Evolutionary conservation across 1,139 yeast genomes (phyloP).

Genomic region (Yamadazyma spencermartinsiae): DNA sequence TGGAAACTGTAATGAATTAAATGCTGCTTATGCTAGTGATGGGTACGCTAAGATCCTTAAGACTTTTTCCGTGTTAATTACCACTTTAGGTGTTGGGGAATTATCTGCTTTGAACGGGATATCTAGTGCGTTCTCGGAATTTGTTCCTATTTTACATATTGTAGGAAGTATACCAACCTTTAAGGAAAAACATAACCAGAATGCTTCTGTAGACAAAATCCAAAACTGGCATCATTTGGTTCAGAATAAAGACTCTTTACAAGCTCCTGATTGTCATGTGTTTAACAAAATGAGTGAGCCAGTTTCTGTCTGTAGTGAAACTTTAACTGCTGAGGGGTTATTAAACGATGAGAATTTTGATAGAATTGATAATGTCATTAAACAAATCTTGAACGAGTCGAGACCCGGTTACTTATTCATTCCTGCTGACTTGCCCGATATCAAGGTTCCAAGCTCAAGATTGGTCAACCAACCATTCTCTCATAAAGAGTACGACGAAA

Average conservation of each 20-base stretch:
- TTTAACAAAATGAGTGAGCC: conserved; percentile 63
- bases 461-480: conserved; percentile 24
- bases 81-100: conserved; percentile 87
- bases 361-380: conserved; percentile 62
- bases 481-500: conserved; percentile 24
- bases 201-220: conserved; percentile 25
- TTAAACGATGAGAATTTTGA: conserved; percentile 37
- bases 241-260: conserved; percentile 51
- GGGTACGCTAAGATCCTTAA: conserved; percentile 64
- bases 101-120: conserved; percentile 82
- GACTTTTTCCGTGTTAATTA: conserved; percentile 48
- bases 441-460: conserved; percentile 42
- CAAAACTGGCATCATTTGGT: conserved; percentile 66
- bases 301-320: conserved; percentile 59
- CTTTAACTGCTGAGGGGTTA: conserved; percentile 47
- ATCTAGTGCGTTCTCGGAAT: conserved; percentile 81
- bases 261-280: conserved; percentile 55
- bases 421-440: conserved; percentile 67
- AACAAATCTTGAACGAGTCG: conserved; percentile 52
- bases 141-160: conserved; percentile 74
- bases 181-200: conserved; percentile 26
- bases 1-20: conserved; percentile 41
- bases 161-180: conserved; percentile 68
- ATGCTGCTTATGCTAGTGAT: conserved; percentile 71
- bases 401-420: conserved; percentile 80